Conservation (phyloP, 2,329 filamentous ascomycete species). For the Pyrenochaeta sp. region DNA sequence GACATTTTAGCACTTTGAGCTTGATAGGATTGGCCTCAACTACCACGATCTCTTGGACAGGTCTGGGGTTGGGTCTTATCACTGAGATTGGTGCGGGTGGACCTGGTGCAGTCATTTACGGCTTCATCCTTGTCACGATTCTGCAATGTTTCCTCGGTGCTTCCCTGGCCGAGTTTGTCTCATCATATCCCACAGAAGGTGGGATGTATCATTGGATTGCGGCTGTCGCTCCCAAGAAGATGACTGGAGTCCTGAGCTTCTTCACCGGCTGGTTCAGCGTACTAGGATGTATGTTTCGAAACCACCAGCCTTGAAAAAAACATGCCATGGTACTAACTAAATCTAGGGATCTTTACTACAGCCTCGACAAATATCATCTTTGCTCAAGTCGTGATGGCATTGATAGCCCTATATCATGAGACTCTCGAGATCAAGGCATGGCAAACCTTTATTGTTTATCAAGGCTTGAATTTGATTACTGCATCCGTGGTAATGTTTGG, state of each 20-base stretch:
- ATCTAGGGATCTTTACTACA: slow-evolving; percentile 16
- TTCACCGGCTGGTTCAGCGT: slow-evolving; percentile 18
- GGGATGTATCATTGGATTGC: slow-evolving; percentile 20
- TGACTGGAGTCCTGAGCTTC: slow-evolving; percentile 13
- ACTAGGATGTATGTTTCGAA: slow-evolving; percentile 9
- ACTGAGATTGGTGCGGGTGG: slow-evolving; percentile 17
- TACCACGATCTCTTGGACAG: slow-evolving; percentile 18
- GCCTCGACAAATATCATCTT: slow-evolving; percentile 17
- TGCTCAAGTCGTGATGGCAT: slow-evolving; percentile 11
- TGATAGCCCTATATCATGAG: slow-evolving; percentile 14
- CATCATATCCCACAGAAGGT: slow-evolving; percentile 14
- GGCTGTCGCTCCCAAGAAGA: slow-evolving; percentile 10
- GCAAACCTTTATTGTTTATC: slow-evolving; percentile 15
- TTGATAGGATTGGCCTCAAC: slow-evolving; percentile 16
- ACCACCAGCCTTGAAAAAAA: not conserved
- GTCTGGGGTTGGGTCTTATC: slow-evolving; percentile 13
- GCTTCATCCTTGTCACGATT: slow-evolving; percentile 13
- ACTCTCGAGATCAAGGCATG: slow-evolving; percentile 11
- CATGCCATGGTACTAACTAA: not conserved
- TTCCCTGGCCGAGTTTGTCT: slow-evolving; percentile 17
- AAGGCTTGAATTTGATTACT: slow-evolving; percentile 12
- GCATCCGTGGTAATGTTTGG: slow-evolving; percentile 15
- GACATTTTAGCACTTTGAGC: slow-evolving; percentile 12
- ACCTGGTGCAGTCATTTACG: slow-evolving; percentile 15
- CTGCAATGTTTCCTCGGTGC: slow-evolving; percentile 14